phyloP scores from a whole-genome alignment of 257 asterid species.

The Petunia axillaris region DNA sequence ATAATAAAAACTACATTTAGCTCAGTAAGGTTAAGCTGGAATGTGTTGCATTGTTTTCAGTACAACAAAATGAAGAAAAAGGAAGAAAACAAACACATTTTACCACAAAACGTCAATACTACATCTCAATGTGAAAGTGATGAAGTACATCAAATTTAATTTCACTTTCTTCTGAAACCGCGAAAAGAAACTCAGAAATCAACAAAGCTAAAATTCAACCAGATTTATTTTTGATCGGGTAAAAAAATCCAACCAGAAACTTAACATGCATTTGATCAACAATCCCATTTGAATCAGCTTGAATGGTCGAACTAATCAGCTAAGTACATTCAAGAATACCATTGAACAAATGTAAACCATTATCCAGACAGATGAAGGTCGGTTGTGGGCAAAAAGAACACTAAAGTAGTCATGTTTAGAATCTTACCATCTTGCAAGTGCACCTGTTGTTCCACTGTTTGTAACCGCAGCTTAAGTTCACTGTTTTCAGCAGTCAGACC shows the following conservation, averaged over 20 bases:
- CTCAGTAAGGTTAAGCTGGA: not conserved
- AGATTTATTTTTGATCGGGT: not conserved
- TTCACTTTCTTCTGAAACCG: conserved; percentile 7
- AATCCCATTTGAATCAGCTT: not conserved
- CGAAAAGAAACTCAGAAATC: not conserved
- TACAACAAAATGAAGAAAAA: not conserved
- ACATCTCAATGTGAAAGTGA: conserved; percentile 3
- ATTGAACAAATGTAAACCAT: not conserved
- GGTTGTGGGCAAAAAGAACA: not conserved
- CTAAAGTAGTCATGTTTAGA: conserved; percentile 19
- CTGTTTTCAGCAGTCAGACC: conserved; percentile 87
- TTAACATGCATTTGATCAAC: not conserved
- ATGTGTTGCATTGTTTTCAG: not conserved
- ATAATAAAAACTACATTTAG: not conserved
- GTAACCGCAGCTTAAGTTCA: conserved; percentile 90
- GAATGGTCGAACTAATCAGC: not conserved
- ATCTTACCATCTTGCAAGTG: conserved; percentile 91
- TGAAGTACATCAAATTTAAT: not conserved
- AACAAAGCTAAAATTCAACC: not conserved
- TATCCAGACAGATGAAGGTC: not conserved
- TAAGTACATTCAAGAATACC: not conserved
- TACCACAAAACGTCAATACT: not conserved
- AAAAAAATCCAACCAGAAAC: not conserved
- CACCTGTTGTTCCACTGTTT: conserved; percentile 93
- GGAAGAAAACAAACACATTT: not conserved